These are phyloP conservation scores for Anisogramma anomala DNA, from an alignment of 2,329 filamentous ascomycete genomes.

Conservation along the genomic window DNA sequence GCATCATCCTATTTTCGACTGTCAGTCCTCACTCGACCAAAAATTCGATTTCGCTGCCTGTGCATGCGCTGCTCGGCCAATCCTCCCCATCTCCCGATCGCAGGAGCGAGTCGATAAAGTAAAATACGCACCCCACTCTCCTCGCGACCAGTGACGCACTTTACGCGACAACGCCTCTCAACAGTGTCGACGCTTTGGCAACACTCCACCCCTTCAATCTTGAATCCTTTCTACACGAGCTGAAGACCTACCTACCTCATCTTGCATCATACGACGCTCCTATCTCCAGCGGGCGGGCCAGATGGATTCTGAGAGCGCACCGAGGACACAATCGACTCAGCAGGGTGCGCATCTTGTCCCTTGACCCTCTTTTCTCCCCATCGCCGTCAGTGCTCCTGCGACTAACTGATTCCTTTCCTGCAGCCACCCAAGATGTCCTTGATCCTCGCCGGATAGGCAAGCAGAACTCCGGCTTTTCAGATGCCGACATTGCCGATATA, in stretches of 20 bases:
- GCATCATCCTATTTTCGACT: too few relatives aligned
- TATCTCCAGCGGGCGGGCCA: conserved; percentile 5
- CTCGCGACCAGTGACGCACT: conserved; percentile 7
- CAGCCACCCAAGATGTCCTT: conserved; percentile 66
- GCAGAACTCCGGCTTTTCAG: conserved; percentile 71
- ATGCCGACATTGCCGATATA: conserved; percentile 77
- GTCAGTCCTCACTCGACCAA: background rate
- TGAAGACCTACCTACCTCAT: background rate
- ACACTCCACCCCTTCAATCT: background rate
- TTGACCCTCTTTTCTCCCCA: background rate
- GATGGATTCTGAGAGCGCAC: conserved; percentile 12
- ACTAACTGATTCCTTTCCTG: conserved; percentile 6
- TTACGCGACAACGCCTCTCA: conserved; percentile 1
- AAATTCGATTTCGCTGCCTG: conserved; percentile 1
- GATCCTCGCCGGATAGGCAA: conserved; percentile 71
- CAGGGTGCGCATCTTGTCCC: conserved; percentile 10
- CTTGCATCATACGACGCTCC: background rate
- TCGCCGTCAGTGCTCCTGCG: background rate
- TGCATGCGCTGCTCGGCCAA: conserved; percentile 4
- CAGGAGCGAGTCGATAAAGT: background rate
- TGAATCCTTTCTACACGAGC: background rate
- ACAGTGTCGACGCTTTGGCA: background rate
- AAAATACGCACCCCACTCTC: background rate
- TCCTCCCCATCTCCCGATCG: background rate
- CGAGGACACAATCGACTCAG: conserved; percentile 13